Evolutionary conservation across 2,329 filamentous ascomycete genomes (phyloP).

Genomic region (Scytalidium lignicola): DNA sequence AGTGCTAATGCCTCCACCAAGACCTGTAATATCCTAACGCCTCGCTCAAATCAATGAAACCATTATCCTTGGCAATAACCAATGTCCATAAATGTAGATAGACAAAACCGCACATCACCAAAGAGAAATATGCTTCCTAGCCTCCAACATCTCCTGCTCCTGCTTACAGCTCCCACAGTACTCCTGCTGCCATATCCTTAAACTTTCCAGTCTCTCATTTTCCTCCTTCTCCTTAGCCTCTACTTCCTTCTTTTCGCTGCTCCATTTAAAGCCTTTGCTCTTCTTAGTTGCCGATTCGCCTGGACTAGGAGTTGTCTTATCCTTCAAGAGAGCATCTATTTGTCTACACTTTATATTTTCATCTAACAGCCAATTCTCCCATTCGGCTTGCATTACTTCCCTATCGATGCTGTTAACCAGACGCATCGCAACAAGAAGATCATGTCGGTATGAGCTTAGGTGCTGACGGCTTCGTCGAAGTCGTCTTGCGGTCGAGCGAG

Average conservation of each 20-base stretch:
- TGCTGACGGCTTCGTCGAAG: constrained; percentile 77
- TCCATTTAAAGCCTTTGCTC: constrained; percentile 10
- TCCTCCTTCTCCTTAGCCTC: constrained; percentile 17
- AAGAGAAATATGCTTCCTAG: constrained; percentile 17
- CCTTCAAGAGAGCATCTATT: constrained; percentile 41
- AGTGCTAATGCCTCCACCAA: background rate
- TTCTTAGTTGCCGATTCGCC: constrained; percentile 16
- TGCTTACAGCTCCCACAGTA: constrained; percentile 57
- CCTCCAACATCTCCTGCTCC: constrained; percentile 24
- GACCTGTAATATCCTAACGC: too few relatives aligned
- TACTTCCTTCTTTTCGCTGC: constrained; percentile 14
- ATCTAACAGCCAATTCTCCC: constrained; percentile 84
- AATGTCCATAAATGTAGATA: too few relatives aligned
- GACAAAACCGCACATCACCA: constrained; percentile 8
- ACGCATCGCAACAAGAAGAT: constrained; percentile 83
- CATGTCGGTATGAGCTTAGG: constrained; percentile 79
- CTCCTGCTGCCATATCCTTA: constrained; percentile 50
- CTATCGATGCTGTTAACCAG: constrained; percentile 85
- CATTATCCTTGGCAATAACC: too few relatives aligned
- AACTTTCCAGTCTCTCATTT: constrained; percentile 35
- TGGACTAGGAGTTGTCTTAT: constrained; percentile 16
- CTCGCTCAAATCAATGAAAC: background rate
- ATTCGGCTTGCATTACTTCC: constrained; percentile 81
- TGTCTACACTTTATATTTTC: constrained; percentile 74
- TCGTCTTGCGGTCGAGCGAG: constrained; percentile 51